These are phyloP conservation scores for Aspergillus amoenus DNA, from an alignment of 2,329 filamentous ascomycete genomes.

Conservation along the genomic window DNA sequence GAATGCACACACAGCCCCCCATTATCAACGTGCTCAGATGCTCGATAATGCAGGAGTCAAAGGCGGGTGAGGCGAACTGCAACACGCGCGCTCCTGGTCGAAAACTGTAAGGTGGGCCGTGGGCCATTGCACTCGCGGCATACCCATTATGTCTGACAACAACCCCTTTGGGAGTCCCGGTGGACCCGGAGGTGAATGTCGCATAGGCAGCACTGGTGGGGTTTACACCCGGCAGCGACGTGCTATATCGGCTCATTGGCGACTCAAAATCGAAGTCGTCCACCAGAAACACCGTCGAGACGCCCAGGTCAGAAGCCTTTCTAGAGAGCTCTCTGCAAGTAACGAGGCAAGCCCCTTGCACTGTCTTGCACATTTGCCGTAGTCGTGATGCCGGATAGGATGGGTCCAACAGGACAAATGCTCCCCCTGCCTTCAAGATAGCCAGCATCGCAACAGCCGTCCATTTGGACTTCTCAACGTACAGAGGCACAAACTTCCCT, in stretches of 20 bases:
- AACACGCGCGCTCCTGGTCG: background rate
- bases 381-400: background rate
- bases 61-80: constrained; percentile 12
- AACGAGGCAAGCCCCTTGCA: too few species aligned
- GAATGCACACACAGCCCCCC: constrained; percentile 20
- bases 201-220: background rate
- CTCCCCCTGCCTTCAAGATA: constrained; percentile 30
- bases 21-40: constrained; percentile 14
- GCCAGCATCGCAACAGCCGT: constrained; percentile 26
- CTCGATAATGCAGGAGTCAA: constrained; percentile 12
- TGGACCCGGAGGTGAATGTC: background rate
- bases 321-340: background rate
- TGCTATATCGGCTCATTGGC: too few species aligned
- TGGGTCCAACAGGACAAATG: constrained; percentile 23
- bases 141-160: background rate
- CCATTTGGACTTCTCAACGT: constrained; percentile 13
- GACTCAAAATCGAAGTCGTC: too few species aligned
- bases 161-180: background rate
- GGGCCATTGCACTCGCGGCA: background rate
- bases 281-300: background rate
- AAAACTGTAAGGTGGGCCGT: background rate
- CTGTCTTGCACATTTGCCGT: background rate
- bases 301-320: background rate
- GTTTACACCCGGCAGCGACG: background rate
- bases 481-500: constrained; percentile 1